A percentile compares a stretch with the other conserved stretches of the same genome.
phyloP scores from a whole-genome alignment of 192 early-diverging fungal species.

The Entomortierella lignicola region DNA sequence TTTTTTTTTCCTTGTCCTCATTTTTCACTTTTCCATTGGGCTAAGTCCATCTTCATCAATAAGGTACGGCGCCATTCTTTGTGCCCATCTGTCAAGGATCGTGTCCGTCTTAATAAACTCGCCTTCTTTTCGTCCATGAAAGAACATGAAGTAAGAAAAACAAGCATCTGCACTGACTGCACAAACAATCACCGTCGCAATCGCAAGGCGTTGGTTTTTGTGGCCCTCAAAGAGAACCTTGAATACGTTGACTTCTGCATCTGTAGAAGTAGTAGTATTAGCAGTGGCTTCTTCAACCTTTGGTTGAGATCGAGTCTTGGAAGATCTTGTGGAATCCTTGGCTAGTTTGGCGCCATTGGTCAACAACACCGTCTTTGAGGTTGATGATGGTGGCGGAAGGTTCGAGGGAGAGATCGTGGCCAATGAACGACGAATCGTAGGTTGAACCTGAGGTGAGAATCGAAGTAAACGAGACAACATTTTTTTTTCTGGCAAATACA shows the following conservation, averaged over 20 bases:
- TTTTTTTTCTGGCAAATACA: no score
- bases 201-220: conserved; percentile 9
- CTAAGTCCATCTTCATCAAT: conserved; percentile 10
- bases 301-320: no score
- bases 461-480: neutral
- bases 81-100: neutral
- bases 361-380: no score
- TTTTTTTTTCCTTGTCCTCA: no score
- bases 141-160: conserved; percentile 14
- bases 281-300: no score
- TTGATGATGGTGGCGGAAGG: neutral
- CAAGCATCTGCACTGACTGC: conserved; percentile 5
- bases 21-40: neutral
- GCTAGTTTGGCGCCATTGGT: no score
- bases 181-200: conserved; percentile 8
- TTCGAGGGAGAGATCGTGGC: neutral
- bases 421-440: neutral
- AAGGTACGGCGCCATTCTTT: neutral
- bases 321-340: no score
- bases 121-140: conserved; percentile 15
- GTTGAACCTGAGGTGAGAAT: neutral
- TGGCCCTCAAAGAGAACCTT: neutral
- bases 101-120: conserved; percentile 1
- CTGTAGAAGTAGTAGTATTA: no score
- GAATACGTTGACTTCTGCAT: conserved; percentile 6